Percentiles rank a stretch among this genome's conserved stretches.
phyloP scores from a whole-genome alignment of 2,329 filamentous ascomycete species.

The Endothia cerciana region DNA sequence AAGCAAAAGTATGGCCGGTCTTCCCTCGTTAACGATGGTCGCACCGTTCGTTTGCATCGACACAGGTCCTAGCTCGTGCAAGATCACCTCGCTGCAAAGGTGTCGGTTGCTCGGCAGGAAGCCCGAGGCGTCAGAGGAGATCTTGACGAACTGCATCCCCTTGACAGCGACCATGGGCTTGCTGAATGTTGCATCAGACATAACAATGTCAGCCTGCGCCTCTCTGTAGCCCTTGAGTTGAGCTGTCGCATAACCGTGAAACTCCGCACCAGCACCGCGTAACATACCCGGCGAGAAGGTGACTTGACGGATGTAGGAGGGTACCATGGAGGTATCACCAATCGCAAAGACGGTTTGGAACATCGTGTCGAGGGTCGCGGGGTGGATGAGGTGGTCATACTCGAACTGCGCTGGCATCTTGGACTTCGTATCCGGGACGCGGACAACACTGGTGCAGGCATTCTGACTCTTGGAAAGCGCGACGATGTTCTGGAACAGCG shows the following conservation, averaged over 20 bases:
- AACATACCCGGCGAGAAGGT: constrained; percentile 49
- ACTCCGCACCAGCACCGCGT: constrained; percentile 38
- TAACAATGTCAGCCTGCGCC: constrained; percentile 48
- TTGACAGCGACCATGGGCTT: constrained; percentile 47
- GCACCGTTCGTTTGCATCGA: constrained; percentile 37
- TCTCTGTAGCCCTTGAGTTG: constrained; percentile 41
- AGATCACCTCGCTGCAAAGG: constrained; percentile 53
- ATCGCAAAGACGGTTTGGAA: constrained; percentile 57
- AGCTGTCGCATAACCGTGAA: constrained; percentile 48
- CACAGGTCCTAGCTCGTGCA: constrained; percentile 41
- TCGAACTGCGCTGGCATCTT: constrained; percentile 59
- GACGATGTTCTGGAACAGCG: constrained; percentile 53
- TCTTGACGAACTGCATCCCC: constrained; percentile 48
- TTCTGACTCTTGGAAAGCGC: constrained; percentile 39
- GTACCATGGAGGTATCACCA: constrained; percentile 52
- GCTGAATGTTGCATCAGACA: constrained; percentile 42
- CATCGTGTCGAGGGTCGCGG: constrained; percentile 59
- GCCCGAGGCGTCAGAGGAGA: constrained; percentile 37
- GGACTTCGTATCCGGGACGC: constrained; percentile 53
- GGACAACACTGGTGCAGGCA: constrained; percentile 44
- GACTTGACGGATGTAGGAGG: constrained; percentile 49
- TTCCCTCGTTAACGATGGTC: constrained; percentile 30
- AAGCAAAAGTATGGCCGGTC: constrained; percentile 38
- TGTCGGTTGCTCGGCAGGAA: constrained; percentile 55
- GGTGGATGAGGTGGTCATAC: constrained; percentile 60